These are phyloP conservation scores for Dactylellina drechsleri DNA, from an alignment of 2,329 filamentous ascomycete genomes.

Conservation along the genomic window DNA sequence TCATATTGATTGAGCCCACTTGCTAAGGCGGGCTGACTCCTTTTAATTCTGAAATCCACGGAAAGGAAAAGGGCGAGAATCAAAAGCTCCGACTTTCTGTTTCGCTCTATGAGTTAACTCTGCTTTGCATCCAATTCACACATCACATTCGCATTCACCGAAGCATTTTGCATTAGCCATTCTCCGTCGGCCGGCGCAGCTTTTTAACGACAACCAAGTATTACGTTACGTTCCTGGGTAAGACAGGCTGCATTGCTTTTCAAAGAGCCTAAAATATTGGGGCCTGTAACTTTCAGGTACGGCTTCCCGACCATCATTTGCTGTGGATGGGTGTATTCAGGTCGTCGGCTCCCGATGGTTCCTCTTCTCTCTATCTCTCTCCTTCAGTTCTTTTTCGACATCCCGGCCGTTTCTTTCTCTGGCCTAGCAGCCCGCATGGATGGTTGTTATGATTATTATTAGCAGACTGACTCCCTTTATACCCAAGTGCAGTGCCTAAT, in stretches of 20 bases:
- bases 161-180: neutral
- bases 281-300: constrained; percentile 32
- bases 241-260: constrained; percentile 25
- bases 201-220: neutral
- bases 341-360: constrained; percentile 29
- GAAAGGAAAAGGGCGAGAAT: neutral
- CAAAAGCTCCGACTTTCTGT: neutral
- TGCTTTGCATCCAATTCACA: neutral
- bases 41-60: constrained; percentile 24
- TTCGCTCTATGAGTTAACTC: neutral
- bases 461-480: constrained; percentile 20
- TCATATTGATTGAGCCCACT: constrained; percentile 13
- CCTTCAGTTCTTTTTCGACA: constrained; percentile 12
- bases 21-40: constrained; percentile 20
- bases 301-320: constrained; percentile 33
- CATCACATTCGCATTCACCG: neutral
- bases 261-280: neutral
- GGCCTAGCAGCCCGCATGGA: neutral
- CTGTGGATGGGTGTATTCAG: constrained; percentile 30
- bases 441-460: neutral
- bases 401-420: constrained; percentile 19
- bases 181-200: constrained; percentile 1
- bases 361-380: neutral
- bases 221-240: constrained; percentile 3
- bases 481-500: neutral